Evolutionary conservation across 192 early-diverging fungal genomes (phyloP).

Genomic region (Haplosporangium gracile): DNA sequence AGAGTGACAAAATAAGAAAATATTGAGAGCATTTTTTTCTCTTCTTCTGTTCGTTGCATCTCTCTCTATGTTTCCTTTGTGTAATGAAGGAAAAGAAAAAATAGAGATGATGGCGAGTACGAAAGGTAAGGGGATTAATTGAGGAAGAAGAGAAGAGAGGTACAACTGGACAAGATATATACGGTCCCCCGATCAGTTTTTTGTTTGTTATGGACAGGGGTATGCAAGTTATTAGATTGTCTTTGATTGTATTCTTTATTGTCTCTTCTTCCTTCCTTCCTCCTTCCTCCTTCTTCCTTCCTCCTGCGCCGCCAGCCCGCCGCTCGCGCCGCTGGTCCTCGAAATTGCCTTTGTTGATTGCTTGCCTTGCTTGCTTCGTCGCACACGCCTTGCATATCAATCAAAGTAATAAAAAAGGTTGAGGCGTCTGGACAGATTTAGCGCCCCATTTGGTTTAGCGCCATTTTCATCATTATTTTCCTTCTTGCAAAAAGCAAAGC

Average conservation of each 20-base stretch:
- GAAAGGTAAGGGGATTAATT: background rate
- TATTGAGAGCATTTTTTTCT: conserved; percentile 2
- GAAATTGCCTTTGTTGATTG: background rate
- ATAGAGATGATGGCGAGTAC: background rate
- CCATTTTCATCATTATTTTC: background rate
- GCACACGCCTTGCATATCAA: no score
- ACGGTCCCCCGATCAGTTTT: conserved; percentile 4
- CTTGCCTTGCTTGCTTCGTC: no score
- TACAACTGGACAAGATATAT: background rate
- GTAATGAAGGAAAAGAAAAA: background rate
- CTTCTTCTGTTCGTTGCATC: background rate
- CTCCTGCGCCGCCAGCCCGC: background rate
- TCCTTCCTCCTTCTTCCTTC: background rate
- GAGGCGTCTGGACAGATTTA: background rate
- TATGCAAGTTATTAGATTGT: background rate
- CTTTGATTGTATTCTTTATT: conserved; percentile 1
- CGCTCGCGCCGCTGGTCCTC: background rate
- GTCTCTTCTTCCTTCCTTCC: no score
- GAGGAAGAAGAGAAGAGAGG: background rate
- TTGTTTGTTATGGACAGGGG: background rate
- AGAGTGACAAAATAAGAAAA: background rate
- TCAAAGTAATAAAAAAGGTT: background rate
- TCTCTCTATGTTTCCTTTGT: background rate
- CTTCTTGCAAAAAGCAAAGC: background rate
- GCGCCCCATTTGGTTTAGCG: background rate